Base-by-base conservation (phyloP, 768 basidiomycete species). In the Lentinula detonsa region DNA sequence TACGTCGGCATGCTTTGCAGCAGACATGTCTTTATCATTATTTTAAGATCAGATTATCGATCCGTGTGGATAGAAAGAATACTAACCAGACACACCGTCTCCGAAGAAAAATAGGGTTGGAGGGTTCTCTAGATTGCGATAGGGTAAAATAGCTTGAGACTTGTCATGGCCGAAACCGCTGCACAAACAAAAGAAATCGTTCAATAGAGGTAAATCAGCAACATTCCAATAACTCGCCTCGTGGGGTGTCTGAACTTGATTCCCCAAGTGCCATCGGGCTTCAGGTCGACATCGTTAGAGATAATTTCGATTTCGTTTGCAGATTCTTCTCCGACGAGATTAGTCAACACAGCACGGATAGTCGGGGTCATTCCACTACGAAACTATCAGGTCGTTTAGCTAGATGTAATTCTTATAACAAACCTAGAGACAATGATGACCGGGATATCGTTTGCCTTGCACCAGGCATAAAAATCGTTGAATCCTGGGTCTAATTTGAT, bases 51-150 rank as follows among this genome's bases (percentile, higher is more conserved):
- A 35, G 57, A 52, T 51, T 45, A n/a, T 33, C 31, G 61, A 39
- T 21, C 31, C 53, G 39, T 9, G 37, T 18, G 31, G 11, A 53
- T 21, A 35, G 50, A 39, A 35, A 13, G 49, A n/a, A 21, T 39
- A 75, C 82, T 45, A 61, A 91, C 93, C 94, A 60, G 93, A 95
- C 54, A 97, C 97, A 37, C 97, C 97, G 71, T 99, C 97, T 0
- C 97, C 97, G 64, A 97, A 95, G 84, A 97, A 99, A 75, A 99
- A 96, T 9, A 96, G 77, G 1, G 83, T 86, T 2, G 97, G 96
- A 4, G 87, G 85, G 51, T 84, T 70, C 5, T 76, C 66, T 46
- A 95, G 79, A 45, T 78, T 75, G n/a, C 86, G 80, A 75, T 98
- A 99, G 0, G 93, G 95, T 37, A 95, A 76, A 66, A 98, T 98